These are phyloP conservation scores for Populus trichocarpa DNA, from an alignment of 441 rosid genomes.

Conservation along the genomic window DNA sequence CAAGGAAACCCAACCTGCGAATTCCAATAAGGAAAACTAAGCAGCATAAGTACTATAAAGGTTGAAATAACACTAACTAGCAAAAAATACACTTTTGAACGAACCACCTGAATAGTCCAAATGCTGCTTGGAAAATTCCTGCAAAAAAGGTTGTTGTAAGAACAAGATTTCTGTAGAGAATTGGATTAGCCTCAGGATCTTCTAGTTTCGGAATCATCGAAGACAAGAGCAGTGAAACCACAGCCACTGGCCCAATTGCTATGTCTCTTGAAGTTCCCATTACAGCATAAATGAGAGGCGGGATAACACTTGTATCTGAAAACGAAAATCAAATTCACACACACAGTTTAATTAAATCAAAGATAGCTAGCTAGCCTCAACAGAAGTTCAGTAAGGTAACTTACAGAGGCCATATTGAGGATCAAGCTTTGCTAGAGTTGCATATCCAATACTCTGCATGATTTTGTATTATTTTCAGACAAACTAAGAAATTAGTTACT, in stretches of 20 bases:
- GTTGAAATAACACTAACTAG: neutral
- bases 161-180: conserved; percentile 59
- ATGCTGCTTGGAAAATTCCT: conserved; percentile 72
- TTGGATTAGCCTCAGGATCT: conserved; percentile 63
- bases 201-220: conserved; percentile 62
- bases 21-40: no score
- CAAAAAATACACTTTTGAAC: neutral
- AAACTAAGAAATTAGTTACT: neutral
- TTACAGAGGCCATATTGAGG: conserved; percentile 94
- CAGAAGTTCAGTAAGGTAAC: conserved; percentile 18
- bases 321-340: neutral
- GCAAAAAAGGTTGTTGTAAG: conserved; percentile 80
- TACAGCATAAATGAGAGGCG: conserved; percentile 76
- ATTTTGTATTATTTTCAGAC: neutral
- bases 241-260: conserved; percentile 95
- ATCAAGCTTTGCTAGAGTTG: conserved; percentile 88
- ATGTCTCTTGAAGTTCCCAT: conserved; percentile 95
- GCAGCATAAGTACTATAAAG: neutral
- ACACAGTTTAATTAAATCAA: neutral
- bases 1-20: conserved; percentile 78
- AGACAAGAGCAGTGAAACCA: conserved; percentile 75
- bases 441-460: conserved; percentile 84
- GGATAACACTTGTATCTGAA: conserved; percentile 80
- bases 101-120: conserved; percentile 63
- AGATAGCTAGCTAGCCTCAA: neutral